Base-by-base conservation (phyloP, 164 flowering plant species). In the Umbellularia californica region DNA sequence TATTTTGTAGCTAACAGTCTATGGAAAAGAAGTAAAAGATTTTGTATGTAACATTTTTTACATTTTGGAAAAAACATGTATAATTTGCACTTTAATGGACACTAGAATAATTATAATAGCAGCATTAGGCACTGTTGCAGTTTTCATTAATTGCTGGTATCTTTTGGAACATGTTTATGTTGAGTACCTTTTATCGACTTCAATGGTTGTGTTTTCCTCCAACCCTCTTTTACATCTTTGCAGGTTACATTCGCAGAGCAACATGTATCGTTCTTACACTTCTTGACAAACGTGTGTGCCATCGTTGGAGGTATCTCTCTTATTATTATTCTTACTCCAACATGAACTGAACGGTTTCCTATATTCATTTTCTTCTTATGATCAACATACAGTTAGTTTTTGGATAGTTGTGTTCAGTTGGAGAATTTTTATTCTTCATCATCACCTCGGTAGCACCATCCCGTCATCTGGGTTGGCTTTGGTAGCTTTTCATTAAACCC, bases 211-310 rank as follows among this genome's bases (percentile, higher is more conserved):
- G 13, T 7, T 22, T 64, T 22, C 22, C 67, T 64, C 13, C 67
- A 64, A 24, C 7, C 47, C 47, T 24, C 12, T 22, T 20, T 64
- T 24, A 20, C 67, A 24, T 64, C 15, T 22, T 64, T 82, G 79
- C 85, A 90, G 95, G 95, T 90, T 67, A 85, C 85, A 19, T 85
- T 82, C 70, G 83, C 70, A 20, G 93, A 88, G 82, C 84, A 84
- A 74, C 83, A 85, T 69, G 77, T 73, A 9, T 77, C 92, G 24
- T 84, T 90, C 70, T 79, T 89, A 74, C 95, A 89, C 84, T 90
- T 90, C 73, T n/a, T 90, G 77, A 90, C 95, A 41, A 80, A 84
- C 65, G 71, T 90, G 10, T 89, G 90, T 76, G 95, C 95, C 24
- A 86, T 90, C 23, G 70, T 89, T 81, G 95, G 95, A 86, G 95